A percentile compares a stretch with the other conserved stretches of the same genome.
Conservation (phyloP, 2,329 filamentous ascomycete species). For the Pyricularia grisea region DNA sequence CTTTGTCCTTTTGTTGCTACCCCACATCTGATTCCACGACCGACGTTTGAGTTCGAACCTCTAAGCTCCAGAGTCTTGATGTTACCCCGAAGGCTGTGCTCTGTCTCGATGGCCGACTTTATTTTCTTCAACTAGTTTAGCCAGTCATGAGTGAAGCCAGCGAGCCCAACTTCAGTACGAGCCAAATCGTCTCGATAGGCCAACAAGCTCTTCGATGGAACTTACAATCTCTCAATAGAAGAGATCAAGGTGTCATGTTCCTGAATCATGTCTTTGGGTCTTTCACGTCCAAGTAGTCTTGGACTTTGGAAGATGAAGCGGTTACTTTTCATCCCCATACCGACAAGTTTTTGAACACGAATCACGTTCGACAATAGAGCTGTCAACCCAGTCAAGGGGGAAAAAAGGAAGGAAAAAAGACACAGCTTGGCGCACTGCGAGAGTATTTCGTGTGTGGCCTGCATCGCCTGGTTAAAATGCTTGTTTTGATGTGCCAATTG, state of each 20-base stretch:
- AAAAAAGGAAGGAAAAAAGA: no score
- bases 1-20: background rate
- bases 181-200: background rate
- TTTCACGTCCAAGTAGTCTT: background rate
- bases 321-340: background rate
- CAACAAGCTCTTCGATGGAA: background rate
- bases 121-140: no score
- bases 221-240: background rate
- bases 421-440: no score
- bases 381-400: no score
- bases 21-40: background rate
- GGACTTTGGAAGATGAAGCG: background rate
- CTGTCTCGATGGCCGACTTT: no score
- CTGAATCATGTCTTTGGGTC: background rate
- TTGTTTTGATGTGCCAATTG: no score
- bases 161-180: no score
- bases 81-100: no score
- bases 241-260: background rate
- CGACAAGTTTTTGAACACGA: background rate
- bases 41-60: background rate
- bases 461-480: no score
- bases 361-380: no score
- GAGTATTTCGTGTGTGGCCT: no score
- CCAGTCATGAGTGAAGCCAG: no score
- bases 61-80: background rate